Conservation (phyloP, 345 rosid species). For the Arabis hirsuta region DNA sequence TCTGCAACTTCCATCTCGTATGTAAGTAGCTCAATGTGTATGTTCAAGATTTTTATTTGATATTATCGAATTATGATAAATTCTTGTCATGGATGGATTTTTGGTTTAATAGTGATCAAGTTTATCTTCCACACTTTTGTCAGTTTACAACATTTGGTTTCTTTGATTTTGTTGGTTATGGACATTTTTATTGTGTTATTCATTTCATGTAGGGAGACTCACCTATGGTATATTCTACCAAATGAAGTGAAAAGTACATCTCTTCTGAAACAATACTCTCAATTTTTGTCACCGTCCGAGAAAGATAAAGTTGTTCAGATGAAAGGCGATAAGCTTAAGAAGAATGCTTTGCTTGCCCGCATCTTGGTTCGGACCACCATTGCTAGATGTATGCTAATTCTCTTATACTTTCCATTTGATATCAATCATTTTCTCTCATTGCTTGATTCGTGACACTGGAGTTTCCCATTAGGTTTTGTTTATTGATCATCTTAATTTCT, state of each 20-base stretch:
- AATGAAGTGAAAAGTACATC: constrained; percentile 51
- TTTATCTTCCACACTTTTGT: too few relatives aligned
- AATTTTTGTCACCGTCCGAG: constrained; percentile 3
- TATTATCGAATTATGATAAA: not conserved
- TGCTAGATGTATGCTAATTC: constrained; percentile 71
- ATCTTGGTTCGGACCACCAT: constrained; percentile 57
- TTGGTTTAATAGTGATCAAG: too few relatives aligned
- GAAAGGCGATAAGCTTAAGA: constrained; percentile 67
- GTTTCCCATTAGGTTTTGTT: too few relatives aligned
- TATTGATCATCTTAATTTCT: too few relatives aligned
- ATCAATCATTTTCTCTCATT: too few relatives aligned
- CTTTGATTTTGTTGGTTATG: too few relatives aligned
- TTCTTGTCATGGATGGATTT: constrained; percentile 50
- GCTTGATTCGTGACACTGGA: too few relatives aligned
- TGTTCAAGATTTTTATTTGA: too few relatives aligned
- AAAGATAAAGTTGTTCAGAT: constrained; percentile 39
- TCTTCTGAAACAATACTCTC: constrained; percentile 63
- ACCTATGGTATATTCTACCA: too few relatives aligned
- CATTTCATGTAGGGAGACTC: too few relatives aligned
- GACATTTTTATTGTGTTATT: too few relatives aligned
- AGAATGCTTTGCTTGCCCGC: constrained; percentile 82
- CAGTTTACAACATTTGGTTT: constrained; percentile 48
- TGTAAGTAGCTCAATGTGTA: constrained; percentile 38
- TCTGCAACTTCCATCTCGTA: constrained; percentile 64
- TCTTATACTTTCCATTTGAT: too few relatives aligned